These are phyloP conservation scores for Talaromyces funiculosus DNA, from an alignment of 2,329 filamentous ascomycete species.

Conservation along the genomic window DNA sequence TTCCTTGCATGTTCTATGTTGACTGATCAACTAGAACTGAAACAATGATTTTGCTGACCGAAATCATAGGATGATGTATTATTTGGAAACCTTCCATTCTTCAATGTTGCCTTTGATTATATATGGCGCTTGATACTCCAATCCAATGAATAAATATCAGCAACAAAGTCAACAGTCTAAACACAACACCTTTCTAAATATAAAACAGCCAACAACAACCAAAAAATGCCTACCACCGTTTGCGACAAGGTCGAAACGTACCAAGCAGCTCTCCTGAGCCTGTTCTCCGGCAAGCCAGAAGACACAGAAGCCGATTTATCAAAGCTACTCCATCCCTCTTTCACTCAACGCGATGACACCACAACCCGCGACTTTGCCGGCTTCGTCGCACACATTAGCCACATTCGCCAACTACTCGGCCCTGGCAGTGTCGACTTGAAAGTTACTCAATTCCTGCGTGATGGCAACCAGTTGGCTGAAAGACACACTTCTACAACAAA, in stretches of 20 bases:
- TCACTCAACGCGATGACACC: constrained; percentile 4
- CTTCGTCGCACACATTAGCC: constrained; percentile 7
- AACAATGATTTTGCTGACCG: background rate
- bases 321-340: constrained; percentile 3
- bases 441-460: constrained; percentile 1
- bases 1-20: background rate
- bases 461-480: constrained; percentile 5
- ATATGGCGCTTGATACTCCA: background rate
- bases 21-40: background rate
- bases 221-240: background rate
- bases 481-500: constrained; percentile 1
- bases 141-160: too few species aligned
- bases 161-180: background rate
- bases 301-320: constrained; percentile 6
- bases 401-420: background rate
- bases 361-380: constrained; percentile 6
- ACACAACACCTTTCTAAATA: too few species aligned
- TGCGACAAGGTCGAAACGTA: constrained; percentile 8
- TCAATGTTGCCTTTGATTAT: too few species aligned
- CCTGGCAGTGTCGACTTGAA: constrained; percentile 1
- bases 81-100: too few species aligned
- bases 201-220: too few species aligned
- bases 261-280: constrained; percentile 2
- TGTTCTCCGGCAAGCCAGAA: constrained; percentile 4
- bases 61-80: background rate